These are phyloP conservation scores for Diplodia corticola DNA, from an alignment of 2,329 filamentous ascomycete genomes.

Conservation along the genomic window DNA sequence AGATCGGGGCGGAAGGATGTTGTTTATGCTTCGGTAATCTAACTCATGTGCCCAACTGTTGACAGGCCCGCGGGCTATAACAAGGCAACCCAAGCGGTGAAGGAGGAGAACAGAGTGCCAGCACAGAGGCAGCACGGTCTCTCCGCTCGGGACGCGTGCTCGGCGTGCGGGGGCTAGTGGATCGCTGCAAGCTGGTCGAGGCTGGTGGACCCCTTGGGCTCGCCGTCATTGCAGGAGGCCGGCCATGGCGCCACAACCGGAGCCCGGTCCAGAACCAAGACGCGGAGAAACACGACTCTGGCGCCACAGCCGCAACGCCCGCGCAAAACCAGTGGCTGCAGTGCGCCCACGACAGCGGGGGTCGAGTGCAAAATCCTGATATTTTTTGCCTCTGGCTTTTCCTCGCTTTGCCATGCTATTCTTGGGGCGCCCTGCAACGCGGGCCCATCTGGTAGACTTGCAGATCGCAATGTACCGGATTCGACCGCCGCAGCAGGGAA, in stretches of 20 bases:
- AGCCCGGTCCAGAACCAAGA: not conserved
- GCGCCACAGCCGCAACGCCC: constrained; percentile 3
- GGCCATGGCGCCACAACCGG: constrained; percentile 14
- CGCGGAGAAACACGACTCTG: not conserved
- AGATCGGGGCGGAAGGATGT: not conserved
- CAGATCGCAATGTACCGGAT: constrained; percentile 8
- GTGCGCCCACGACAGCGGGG: not conserved
- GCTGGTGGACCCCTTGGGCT: not conserved
- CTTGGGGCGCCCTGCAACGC: not conserved
- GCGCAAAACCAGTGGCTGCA: not conserved
- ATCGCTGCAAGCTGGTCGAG: not conserved
- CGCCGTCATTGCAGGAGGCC: not conserved
- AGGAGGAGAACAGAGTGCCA: not conserved
- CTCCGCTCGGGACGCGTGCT: not conserved
- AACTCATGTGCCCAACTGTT: not conserved
- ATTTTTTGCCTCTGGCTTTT: not conserved
- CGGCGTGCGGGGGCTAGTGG: not conserved
- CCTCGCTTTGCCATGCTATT: not conserved
- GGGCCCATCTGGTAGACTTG: not conserved
- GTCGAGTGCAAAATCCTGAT: not conserved
- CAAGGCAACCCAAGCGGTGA: not conserved
- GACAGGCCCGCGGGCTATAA: not conserved
- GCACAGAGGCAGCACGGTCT: not conserved
- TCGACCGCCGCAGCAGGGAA: not conserved
- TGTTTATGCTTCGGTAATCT: constrained; percentile 4